Evolutionary conservation across 805 yeast genomes (phyloP).

Genomic region (Ogataea saltuana): DNA sequence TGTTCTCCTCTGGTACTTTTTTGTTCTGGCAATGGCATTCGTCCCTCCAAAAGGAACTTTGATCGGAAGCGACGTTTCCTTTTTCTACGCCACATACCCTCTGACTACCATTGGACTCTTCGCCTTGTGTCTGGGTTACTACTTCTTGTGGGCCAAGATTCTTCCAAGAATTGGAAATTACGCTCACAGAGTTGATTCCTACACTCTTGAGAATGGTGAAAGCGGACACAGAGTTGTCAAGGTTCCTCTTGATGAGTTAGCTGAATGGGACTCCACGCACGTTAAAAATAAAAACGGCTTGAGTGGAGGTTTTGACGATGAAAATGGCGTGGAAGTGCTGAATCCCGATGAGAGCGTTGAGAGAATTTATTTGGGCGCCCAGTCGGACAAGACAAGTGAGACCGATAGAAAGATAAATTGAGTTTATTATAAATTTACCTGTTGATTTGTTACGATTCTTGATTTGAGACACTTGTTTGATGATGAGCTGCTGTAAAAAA

Average conservation of each 20-base stretch:
- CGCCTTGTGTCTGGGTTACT: constrained; percentile 36
- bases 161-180: constrained; percentile 38
- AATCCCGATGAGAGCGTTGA: no score
- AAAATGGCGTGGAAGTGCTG: no score
- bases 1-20: constrained; percentile 36
- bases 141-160: constrained; percentile 38
- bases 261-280: constrained; percentile 35
- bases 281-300: background rate
- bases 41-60: constrained; percentile 44
- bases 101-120: constrained; percentile 39
- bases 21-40: constrained; percentile 44
- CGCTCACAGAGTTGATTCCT: constrained; percentile 35
- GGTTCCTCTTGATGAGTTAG: constrained; percentile 35
- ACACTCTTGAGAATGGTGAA: constrained; percentile 40
- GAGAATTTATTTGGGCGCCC: no score
- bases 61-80: constrained; percentile 43
- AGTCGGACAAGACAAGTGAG: no score
- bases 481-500: no score
- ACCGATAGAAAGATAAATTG: no score
- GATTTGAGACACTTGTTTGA: no score
- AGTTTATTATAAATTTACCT: no score
- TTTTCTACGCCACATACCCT: constrained; percentile 46
- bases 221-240: constrained; percentile 42
- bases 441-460: no score
- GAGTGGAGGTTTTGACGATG: constrained; percentile 6